These are phyloP conservation scores for Pythium folliculosum DNA, from an alignment of 352 stramenopile species.

Conservation along the genomic window DNA sequence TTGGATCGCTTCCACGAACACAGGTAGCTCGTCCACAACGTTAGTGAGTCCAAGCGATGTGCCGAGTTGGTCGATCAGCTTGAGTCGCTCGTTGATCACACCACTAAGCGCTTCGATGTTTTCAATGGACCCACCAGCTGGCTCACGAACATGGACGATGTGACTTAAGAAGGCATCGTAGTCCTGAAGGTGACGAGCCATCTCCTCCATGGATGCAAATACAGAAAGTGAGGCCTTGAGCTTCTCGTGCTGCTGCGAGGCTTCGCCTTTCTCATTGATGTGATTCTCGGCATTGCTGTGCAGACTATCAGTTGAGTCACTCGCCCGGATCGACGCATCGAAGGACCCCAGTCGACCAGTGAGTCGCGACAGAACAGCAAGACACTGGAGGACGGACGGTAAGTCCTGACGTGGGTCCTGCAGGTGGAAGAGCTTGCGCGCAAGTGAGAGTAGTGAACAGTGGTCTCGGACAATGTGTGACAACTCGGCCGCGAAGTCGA, in stretches of 20 bases:
- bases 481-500: slow-evolving; percentile 54
- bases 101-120: slow-evolving; percentile 38
- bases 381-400: slow-evolving; percentile 47
- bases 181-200: slow-evolving; percentile 60
- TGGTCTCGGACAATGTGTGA: slow-evolving; percentile 54
- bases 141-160: slow-evolving; percentile 7
- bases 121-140: background rate
- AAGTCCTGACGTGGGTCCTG: slow-evolving; percentile 55
- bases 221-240: slow-evolving; percentile 38
- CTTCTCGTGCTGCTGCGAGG: slow-evolving; percentile 13
- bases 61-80: slow-evolving; percentile 35
- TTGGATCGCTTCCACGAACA: slow-evolving; percentile 30
- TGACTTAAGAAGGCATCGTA: slow-evolving; percentile 57
- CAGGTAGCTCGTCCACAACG: slow-evolving; percentile 35
- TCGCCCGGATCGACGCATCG: slow-evolving; percentile 12
- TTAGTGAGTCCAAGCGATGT: slow-evolving; percentile 35
- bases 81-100: slow-evolving; percentile 41
- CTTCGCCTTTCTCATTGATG: slow-evolving; percentile 14
- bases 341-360: slow-evolving; percentile 38
- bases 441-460: slow-evolving; percentile 51
- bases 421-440: slow-evolving; percentile 49
- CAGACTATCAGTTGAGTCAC: slow-evolving; percentile 28
- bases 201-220: slow-evolving; percentile 50
- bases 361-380: slow-evolving; percentile 52
- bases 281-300: background rate